Evolutionary conservation across 73 alveolate species (phyloP), one percentile per base, ranked within the genome.

Genomic region (Uronychia setigera): DNA sequence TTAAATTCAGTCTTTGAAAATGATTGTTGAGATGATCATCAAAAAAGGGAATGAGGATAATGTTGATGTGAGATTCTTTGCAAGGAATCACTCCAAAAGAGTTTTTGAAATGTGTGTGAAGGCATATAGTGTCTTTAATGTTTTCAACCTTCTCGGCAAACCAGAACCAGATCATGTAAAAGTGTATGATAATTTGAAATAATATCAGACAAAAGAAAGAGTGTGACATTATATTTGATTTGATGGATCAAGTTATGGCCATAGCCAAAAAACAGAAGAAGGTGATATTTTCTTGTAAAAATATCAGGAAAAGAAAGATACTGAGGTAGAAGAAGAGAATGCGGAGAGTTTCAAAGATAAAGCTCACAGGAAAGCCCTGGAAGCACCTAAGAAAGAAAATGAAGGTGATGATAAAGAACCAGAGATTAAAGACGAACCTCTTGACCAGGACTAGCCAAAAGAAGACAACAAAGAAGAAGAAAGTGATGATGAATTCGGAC

Each of bases 81-180:
- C 60, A 80, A 33, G 57, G 9, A 67, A 79, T n/a, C 81, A 79
- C 60, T 26, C 33, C 14, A 33, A 78, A 30, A 83, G 82, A 25
- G 34, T 79, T 58, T 79, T 79, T 75, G 82, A 58, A 27, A 30
- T 86, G 79, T 31, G 58, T 1, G 31, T 86, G 27, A 86, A 88
- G 74, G 35, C 74, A 5, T 34, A 76, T 13, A 84, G 92, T 13
- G 92, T 86, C 32, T 80, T 33, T n/a, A 26, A 59, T 60, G 76
- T 34, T 57, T 59, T 77, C 76, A 85, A 85, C 28, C 67, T 85
- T 60, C 59, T 77, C 28, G 81, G 81, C 31, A 85, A 85, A 32
- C 78, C 87, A 1, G 91, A 85, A 29, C 83, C 87, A 32, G 91
- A 85, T 32, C 79, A 85, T 30, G 58, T 85, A 5, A 46, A 46